Evolutionary conservation across 1,284 basidiomycete species (phyloP), one percentile per base, ranked within the genome.

Genomic region (Singerocomus rubriflavus): DNA sequence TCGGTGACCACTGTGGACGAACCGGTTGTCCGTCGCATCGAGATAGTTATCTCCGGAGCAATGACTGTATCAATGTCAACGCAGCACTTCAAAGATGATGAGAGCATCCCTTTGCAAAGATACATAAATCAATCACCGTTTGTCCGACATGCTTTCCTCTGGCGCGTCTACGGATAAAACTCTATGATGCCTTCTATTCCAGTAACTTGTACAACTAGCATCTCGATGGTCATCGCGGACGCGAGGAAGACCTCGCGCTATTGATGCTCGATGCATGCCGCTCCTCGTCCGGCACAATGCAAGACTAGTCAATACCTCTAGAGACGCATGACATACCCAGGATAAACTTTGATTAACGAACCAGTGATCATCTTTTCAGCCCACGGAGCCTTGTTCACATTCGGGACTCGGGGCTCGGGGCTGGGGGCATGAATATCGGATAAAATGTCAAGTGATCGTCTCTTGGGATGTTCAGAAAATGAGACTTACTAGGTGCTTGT

Each of bases 141-240:
- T 65, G 62, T 10, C 37, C 31, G 33, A 65, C 17, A 40, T 50
- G 29, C 30, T 54, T 49, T 64, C 52, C 25, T 63, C 55, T 1
- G 58, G 44, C 4, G 46, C 17, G 13, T 56, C 54, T 11, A 55
- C 4, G 7, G 53, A 50, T 3, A 64, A 37, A 64, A 65, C 38
- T 66, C 63, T n/a, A 55, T 41, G 25, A 67, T 52, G 9, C 62
- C 63, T 16, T 66, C 52, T 8, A 55, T 60, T 14, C 54, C 55
- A 6, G 64, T 50, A 6, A 67, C 42, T 34, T 64, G 46, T 65
- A 55, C 25, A 60, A 36, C 48, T 60, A 2, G 59, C 46, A 16
- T 67, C 52, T 26, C 52, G 54, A 17, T 50, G 48, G 21, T 65
- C 61, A 29, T 64, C n/a, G 51, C 55, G 29, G 60, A 44, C 7